phyloP scores from a whole-genome alignment of 2,329 filamentous ascomycete genomes.

The Fusarium transvaalense region DNA sequence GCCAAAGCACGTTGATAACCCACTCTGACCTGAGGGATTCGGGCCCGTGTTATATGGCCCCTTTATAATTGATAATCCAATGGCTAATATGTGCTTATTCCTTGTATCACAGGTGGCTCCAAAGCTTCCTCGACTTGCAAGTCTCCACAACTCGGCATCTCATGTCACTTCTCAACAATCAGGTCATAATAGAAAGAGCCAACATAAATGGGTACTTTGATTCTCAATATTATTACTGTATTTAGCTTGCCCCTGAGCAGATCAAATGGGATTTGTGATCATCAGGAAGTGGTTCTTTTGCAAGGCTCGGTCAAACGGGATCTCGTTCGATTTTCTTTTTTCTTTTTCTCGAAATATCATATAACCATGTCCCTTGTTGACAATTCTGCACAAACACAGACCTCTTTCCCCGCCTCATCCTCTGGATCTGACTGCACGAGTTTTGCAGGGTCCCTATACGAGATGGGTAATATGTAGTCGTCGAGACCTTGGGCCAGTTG shows the following conservation, averaged over 20 bases:
- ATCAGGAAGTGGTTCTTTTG: not conserved
- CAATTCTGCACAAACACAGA: conserved; percentile 19
- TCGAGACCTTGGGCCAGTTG: not conserved
- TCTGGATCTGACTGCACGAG: not conserved
- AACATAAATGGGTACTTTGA: not conserved
- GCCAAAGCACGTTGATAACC: not conserved
- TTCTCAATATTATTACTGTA: not conserved
- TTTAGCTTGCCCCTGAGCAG: not conserved
- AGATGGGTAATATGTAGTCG: not conserved
- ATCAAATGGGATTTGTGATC: not conserved
- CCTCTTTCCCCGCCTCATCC: not conserved
- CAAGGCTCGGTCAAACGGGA: not conserved
- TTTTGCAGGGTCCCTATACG: conserved; percentile 7
- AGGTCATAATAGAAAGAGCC: not conserved
- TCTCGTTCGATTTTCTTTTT: not conserved
- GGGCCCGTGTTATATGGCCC: not conserved
- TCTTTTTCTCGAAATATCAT: not conserved
- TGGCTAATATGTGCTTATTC: not conserved
- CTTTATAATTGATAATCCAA: not conserved
- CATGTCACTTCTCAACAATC: not conserved
- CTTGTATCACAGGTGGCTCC: not conserved
- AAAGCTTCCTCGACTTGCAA: not conserved
- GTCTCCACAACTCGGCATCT: not conserved
- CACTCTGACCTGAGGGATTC: not conserved
- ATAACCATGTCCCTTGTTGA: not conserved